phyloP scores from a whole-genome alignment of 2,329 filamentous ascomycete species.

The Harringtonia aguacate region DNA sequence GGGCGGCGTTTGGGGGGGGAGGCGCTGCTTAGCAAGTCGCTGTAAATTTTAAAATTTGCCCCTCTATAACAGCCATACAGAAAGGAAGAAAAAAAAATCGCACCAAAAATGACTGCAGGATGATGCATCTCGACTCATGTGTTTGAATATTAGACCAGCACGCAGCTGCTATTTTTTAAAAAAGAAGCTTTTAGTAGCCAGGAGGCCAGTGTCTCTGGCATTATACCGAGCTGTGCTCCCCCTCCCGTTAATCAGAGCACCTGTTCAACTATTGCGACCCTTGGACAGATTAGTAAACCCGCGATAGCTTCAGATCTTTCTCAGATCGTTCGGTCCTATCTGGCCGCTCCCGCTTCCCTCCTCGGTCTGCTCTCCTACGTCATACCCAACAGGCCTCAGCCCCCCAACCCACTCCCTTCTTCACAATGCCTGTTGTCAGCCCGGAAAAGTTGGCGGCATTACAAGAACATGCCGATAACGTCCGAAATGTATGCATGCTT shows the following conservation, averaged over 20 bases:
- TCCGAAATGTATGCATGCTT: conserved; percentile 69
- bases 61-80: neutral
- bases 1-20: neutral
- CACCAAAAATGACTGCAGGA: neutral
- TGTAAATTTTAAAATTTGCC: neutral
- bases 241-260: too few species aligned
- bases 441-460: conserved; percentile 84
- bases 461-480: conserved; percentile 76
- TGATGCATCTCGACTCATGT: neutral
- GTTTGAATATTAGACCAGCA: too few species aligned
- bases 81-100: too few species aligned
- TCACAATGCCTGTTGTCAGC: conserved; percentile 75
- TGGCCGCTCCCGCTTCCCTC: too few species aligned
- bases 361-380: neutral
- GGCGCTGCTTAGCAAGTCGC: neutral
- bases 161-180: neutral
- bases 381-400: neutral
- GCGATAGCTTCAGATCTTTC: too few species aligned
- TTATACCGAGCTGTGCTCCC: too few species aligned
- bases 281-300: too few species aligned
- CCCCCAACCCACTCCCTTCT: too few species aligned
- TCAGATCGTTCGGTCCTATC: too few species aligned
- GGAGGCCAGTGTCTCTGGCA: too few species aligned
- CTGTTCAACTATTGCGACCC: too few species aligned
- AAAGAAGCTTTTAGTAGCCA: too few species aligned